Base-by-base conservation (phyloP, 2,329 filamentous ascomycete species). In the Apiospora sp. region DNA sequence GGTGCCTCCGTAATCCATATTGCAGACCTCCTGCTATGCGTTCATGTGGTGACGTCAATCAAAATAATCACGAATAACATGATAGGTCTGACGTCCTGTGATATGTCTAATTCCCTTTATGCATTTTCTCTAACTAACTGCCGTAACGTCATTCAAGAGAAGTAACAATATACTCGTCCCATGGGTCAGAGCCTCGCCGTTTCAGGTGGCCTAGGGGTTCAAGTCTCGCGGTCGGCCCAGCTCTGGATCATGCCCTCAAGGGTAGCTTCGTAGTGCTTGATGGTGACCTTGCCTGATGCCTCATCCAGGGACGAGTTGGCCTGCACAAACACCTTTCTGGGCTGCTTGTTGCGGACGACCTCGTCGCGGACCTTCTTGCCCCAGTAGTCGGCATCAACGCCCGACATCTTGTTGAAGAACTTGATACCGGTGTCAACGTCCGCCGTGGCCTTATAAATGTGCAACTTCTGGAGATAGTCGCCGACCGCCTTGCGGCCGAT, bases 311-410 rank as follows among this genome's bases (percentile, higher is more conserved):
- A 88, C 0, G 96, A 98, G 82, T 97, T 98, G 73, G 94, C 94
- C 85, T 98, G 95, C 71, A 98, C 94, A 84, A 97, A 98, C 64
- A 98, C 92, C 86, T 95, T 95, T 73, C 93, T 86, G n/a, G 93
- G 93, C 83, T 93, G 92, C 85, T 94, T 94, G 83, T 94, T 93
- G 77, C 88, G 86, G 58, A 96, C 83, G 34, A 96, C 93, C 73
- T 93, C 89, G 67, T 93, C 90, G 72, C 96, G 88, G 37, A 98
- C 90, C 83, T 92, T 92, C 75, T 89, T 91, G 71, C 92, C 94
- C 89, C 94, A 98, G 85, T 94, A 98, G 51, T 94, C 92, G 70
- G 91, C 84, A 73, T 93, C 93, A 30, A 98, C 95, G 34, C 88
- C 86, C 10, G 95, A 97, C 87, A 98, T 95, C 43, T 92, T 88